Evolutionary conservation across 1,284 basidiomycete genomes (phyloP), one percentile per base, ranked within the genome.

Genomic region (Pseudozyma thailandica): DNA sequence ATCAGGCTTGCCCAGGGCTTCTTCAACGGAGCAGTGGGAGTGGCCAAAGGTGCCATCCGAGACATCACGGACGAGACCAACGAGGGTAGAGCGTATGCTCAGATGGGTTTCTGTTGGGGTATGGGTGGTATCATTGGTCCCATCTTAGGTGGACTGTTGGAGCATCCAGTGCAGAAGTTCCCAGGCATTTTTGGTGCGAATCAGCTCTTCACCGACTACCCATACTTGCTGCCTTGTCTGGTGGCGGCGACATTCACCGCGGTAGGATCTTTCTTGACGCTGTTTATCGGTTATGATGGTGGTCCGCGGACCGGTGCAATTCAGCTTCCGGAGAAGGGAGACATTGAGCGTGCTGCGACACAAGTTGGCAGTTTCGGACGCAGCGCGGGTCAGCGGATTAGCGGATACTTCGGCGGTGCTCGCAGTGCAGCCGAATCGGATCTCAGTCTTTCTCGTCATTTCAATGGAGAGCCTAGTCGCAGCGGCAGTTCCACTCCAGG

Each of bases 101-200:
- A 94, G 71, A 87, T 97, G 50, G 94, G 93, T 20, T 96, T 96
- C 84, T 93, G 90, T 71, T 97, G 94, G 94, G 94, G 94, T 66
- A 89, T 97, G 79, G 94, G 94, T 69, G 94, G 93, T 88, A 84
- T 84, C 63, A 61, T 82, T 43, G 92, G 88, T 87, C 45, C 92
- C 37, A 92, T 92, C 27, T 85, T 93, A 48, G 87, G 86, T 42
- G 91, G 91, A 88, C 65, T 76, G 85, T 76, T 73, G 53, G 51
- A 61, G 45, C 77, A 82, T 59, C 94, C 94, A 2, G 91, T 89
- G 0, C 86, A 87, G 55, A 96, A 95, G 82, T 94, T 91, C 88
- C 91, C 93, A 1, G 85, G 86, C 1, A 81, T 89, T 15, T 92
- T 97, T 80, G 87, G 85, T 39, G 50, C 54, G 0, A 75, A 75